A percentile compares a stretch with the other conserved stretches of the same genome.
Conservation (phyloP, 176 grass and related monocot species). For the Oryza coarctata region DNA sequence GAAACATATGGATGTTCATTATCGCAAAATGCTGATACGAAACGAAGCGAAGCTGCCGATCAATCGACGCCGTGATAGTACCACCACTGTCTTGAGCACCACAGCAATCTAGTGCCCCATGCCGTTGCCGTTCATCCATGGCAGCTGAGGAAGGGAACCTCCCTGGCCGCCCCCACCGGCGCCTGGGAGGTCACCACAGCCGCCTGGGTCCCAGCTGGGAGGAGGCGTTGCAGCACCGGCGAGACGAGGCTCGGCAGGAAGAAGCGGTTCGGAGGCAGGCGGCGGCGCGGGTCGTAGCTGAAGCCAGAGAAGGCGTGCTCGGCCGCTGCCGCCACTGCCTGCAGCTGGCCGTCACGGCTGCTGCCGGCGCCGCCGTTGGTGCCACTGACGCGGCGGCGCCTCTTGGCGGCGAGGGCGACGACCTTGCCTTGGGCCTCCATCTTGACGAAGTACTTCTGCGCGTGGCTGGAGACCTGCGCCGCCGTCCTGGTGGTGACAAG, state of each 20-base stretch:
- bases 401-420: not conserved
- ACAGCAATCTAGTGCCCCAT: not conserved
- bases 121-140: not conserved
- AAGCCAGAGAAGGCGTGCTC: too few species aligned
- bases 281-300: not conserved
- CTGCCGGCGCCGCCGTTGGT: too few species aligned
- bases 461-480: conserved; percentile 4
- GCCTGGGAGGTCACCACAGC: not conserved
- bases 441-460: conserved; percentile 28
- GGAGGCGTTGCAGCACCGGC: not conserved
- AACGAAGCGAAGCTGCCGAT: not conserved
- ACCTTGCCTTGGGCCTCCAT: not conserved
- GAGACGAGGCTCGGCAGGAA: not conserved
- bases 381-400: too few species aligned
- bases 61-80: not conserved
- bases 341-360: not conserved
- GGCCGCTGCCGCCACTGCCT: not conserved
- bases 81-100: not conserved
- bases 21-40: not conserved
- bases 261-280: not conserved
- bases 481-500: not conserved
- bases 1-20: not conserved
- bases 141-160: not conserved
- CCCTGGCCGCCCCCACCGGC: not conserved
- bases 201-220: not conserved